These are phyloP conservation scores for Trametes punicea DNA, from an alignment of 768 basidiomycete genomes.

Conservation along the genomic window DNA sequence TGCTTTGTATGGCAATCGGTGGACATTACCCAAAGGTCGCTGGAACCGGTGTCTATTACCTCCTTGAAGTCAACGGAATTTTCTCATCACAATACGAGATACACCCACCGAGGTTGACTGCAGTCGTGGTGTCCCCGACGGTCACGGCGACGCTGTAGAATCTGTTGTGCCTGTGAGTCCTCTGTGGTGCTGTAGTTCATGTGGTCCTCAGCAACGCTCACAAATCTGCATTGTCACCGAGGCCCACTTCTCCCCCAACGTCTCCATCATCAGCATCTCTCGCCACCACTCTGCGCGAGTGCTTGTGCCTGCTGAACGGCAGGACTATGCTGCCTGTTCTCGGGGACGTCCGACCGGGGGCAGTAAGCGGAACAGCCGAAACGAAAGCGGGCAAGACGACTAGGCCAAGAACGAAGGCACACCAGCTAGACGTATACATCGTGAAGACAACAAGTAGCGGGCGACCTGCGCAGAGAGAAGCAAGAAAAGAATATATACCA, in stretches of 20 bases:
- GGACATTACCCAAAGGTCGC: constrained; percentile 74
- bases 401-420: constrained; percentile 7
- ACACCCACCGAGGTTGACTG: constrained; percentile 59
- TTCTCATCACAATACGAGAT: not conserved
- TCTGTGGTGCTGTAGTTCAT: not conserved
- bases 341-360: not conserved
- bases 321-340: constrained; percentile 13
- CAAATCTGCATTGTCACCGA: constrained; percentile 66
- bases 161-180: constrained; percentile 33
- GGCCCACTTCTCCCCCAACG: constrained; percentile 37
- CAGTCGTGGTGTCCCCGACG: constrained; percentile 49
- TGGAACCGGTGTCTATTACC: constrained; percentile 67
- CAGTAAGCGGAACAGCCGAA: constrained; percentile 7
- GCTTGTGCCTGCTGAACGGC: constrained; percentile 7
- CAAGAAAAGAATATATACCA: constrained; percentile 14
- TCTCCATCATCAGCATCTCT: constrained; percentile 12
- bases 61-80: not conserved
- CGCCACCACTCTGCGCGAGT: constrained; percentile 10
- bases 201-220: constrained; percentile 33
- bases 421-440: constrained; percentile 24
- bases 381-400: constrained; percentile 11
- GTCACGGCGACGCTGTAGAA: constrained; percentile 61
- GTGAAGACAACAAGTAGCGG: constrained; percentile 17
- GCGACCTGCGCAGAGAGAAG: constrained; percentile 23
- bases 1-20: constrained; percentile 43